Evolutionary conservation across 805 yeast species (phyloP), one percentile per base, ranked within the genome.

Genomic region (Wickerhamiella galacta): DNA sequence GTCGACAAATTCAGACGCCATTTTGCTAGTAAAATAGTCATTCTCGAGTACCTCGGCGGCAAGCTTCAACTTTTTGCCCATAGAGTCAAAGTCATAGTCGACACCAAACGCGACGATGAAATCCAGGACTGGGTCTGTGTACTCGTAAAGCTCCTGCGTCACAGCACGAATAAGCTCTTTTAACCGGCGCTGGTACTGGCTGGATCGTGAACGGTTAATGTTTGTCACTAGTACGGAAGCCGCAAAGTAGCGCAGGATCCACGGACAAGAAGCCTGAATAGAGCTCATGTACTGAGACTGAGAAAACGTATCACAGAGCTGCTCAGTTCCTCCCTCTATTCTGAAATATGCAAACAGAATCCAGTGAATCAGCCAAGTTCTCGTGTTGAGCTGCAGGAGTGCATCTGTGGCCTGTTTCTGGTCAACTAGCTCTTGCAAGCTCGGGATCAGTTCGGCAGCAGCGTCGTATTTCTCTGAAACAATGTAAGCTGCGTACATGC

Each of bases 351-450:
- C 72, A 60, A 72, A 74, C 39, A 75, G 56, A 2, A 76, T 59
- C 72, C 78, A 73, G 55, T 74, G 81, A 47, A 73, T 66, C 38
- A 73, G 56, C 78, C 80, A 74, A 21, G 73, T 64, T 48, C 77
- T 67, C 43, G 70, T 60, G 50, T 72, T 71, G 35, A 74, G 60
- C 54, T 71, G 80, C 32, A 59, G 61, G 42, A 69, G 54, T 28
- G 77, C 68, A 35, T 69, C 67, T 12, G 64, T 58, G 42, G 61
- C 56, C 8, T 68, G 58, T 52, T 72, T 60, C 22, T 66, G 60
- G 48, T 74, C 80, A 20, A 72, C 62, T 32, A 67, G 58, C 40
- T 71, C 78, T 44, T 75, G 63, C 31, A 73, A 57, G 45, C 21
- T 16, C 11, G 32, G 30, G 21, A 30, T 27, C 10, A 28, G 31